A percentile compares a stretch with the other conserved stretches of the same genome.
Evolutionary conservation across 495 filamentous ascomycete species (phyloP).

Genomic region (Filosporella fistucella): DNA sequence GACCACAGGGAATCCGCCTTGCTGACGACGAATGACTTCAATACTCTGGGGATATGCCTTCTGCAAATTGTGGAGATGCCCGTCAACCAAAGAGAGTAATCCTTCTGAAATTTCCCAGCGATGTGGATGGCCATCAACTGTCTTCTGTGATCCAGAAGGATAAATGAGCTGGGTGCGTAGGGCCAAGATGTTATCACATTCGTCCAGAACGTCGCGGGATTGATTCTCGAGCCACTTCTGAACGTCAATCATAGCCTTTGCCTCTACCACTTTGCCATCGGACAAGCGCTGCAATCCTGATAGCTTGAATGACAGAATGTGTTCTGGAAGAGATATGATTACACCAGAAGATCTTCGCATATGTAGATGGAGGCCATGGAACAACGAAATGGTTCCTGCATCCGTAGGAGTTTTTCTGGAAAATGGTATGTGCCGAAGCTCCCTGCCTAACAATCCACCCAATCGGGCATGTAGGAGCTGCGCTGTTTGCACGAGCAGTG

Average conservation of each 20-base stretch:
- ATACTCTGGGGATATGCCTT: conserved; percentile 30
- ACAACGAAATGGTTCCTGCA: not conserved
- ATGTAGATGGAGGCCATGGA: conserved; percentile 4
- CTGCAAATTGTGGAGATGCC: conserved; percentile 28
- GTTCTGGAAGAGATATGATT: conserved; percentile 15
- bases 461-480: conserved; percentile 7
- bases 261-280: conserved; percentile 3
- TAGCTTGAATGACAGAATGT: conserved; percentile 16
- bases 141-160: conserved; percentile 11
- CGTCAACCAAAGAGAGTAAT: conserved; percentile 35
- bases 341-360: conserved; percentile 6
- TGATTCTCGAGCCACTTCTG: conserved; percentile 8
- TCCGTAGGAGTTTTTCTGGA: conserved; percentile 10
- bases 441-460: conserved; percentile 14
- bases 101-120: conserved; percentile 26
- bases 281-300: conserved; percentile 9
- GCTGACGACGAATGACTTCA: conserved; percentile 28
- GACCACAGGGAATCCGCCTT: conserved; percentile 33
- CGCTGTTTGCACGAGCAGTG: conserved; percentile 12
- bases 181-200: conserved; percentile 10
- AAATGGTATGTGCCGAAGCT: conserved; percentile 12
- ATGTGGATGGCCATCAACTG: conserved; percentile 11
- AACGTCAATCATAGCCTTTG: conserved; percentile 3
- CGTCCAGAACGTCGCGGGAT: conserved; percentile 10
- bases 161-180: conserved; percentile 14